Evolutionary conservation across 371 early-diverging fungal species (phyloP).

Genomic region (Mortierella sp.): DNA sequence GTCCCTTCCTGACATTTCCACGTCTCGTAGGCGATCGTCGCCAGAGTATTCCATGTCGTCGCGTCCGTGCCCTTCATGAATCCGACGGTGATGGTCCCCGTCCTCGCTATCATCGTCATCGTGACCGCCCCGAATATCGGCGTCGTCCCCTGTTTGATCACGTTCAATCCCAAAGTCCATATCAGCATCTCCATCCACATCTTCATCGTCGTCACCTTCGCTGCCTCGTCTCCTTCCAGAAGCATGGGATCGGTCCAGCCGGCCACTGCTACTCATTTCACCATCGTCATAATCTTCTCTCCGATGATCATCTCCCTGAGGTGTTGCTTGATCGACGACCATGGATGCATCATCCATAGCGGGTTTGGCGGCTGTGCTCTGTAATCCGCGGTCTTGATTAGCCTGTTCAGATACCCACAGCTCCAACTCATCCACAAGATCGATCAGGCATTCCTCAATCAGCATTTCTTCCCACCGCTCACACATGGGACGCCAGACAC

Average conservation of each 20-base stretch:
- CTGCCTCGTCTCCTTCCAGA: neutral
- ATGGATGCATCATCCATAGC: neutral
- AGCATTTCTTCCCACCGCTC: constrained; percentile 70
- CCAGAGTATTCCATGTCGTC: constrained; percentile 15
- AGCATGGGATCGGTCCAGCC: constrained; percentile 2
- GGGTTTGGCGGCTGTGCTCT: constrained; percentile 3
- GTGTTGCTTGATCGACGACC: constrained; percentile 1
- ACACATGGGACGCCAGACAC: constrained; percentile 67
- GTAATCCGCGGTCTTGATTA: constrained; percentile 8
- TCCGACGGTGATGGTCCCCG: neutral
- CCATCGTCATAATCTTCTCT: constrained; percentile 25
- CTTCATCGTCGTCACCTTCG: neutral
- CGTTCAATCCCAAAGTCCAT: constrained; percentile 21
- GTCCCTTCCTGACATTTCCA: constrained; percentile 7
- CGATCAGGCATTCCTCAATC: constrained; percentile 74
- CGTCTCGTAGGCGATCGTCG: constrained; percentile 10
- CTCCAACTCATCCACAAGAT: constrained; percentile 72
- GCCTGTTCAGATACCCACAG: constrained; percentile 53
- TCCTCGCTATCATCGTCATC: constrained; percentile 10
- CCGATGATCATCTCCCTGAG: constrained; percentile 1
- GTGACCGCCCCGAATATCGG: neutral
- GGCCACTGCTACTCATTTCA: constrained; percentile 33
- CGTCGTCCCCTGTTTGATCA: constrained; percentile 5
- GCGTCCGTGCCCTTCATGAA: neutral
- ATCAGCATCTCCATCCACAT: constrained; percentile 13